A percentile compares a stretch with the other conserved stretches of the same genome.
phyloP scores from a whole-genome alignment of 129 eudicot genomes.

The Escallonia rubra region DNA sequence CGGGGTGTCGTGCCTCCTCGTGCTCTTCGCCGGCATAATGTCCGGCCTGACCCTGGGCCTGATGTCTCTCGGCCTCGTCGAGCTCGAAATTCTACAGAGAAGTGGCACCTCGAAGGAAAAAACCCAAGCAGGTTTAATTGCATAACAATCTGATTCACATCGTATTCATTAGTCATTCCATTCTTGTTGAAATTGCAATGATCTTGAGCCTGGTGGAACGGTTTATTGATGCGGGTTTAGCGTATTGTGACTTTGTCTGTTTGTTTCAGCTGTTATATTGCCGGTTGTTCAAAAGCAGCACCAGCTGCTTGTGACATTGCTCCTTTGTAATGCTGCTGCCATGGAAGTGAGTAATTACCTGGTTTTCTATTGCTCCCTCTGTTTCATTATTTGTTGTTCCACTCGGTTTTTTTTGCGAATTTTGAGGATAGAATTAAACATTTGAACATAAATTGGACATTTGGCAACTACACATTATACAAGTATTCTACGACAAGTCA shows the following conservation, averaged over 20 bases:
- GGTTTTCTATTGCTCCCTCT: background rate
- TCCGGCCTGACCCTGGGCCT: slow-evolving; percentile 86
- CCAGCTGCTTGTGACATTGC: slow-evolving; percentile 94
- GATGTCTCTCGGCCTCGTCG: slow-evolving; percentile 88
- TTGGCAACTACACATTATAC: too few species aligned
- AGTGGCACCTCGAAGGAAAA: slow-evolving; percentile 71
- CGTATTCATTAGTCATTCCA: background rate
- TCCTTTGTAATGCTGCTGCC: slow-evolving; percentile 91
- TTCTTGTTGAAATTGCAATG: background rate
- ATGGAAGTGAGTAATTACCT: slow-evolving; percentile 69
- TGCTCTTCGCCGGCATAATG: slow-evolving; percentile 89
- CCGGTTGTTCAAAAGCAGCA: slow-evolving; percentile 98
- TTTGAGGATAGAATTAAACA: too few species aligned
- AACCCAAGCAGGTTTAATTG: slow-evolving; percentile 70
- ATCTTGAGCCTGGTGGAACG: background rate
- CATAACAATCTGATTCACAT: background rate
- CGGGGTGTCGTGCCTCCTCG: slow-evolving; percentile 70
- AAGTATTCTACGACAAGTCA: too few species aligned
- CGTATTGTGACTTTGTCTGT: background rate
- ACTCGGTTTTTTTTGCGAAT: too few species aligned
- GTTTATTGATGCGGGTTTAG: background rate
- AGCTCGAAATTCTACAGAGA: slow-evolving; percentile 82
- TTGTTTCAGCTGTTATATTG: slow-evolving; percentile 64
- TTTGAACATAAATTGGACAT: too few species aligned
- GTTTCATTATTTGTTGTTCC: too few species aligned